phyloP scores from a whole-genome alignment of 495 filamentous ascomycete genomes.

The Rusavskia elegans region DNA sequence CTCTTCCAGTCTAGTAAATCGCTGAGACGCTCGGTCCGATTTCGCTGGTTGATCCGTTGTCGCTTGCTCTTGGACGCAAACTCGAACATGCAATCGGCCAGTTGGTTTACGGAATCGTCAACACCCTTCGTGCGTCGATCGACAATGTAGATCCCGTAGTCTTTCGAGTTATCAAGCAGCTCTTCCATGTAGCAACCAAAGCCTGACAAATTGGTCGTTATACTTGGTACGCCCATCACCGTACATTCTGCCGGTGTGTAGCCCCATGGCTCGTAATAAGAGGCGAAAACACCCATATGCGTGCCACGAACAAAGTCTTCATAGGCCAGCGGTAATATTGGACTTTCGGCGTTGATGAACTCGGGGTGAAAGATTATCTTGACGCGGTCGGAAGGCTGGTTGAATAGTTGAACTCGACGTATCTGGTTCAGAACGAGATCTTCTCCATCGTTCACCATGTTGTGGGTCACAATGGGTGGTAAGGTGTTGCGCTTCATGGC shows the following conservation, averaged over 20 bases:
- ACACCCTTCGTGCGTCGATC: conserved; percentile 91
- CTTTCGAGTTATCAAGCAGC: conserved; percentile 89
- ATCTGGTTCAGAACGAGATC: conserved; percentile 96
- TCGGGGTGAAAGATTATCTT: conserved; percentile 98
- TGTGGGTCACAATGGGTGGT: conserved; percentile 97
- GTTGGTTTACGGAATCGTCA: conserved; percentile 92
- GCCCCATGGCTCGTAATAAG: conserved; percentile 98
- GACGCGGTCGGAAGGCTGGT: conserved; percentile 84
- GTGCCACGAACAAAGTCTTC: conserved; percentile 97
- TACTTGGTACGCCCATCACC: conserved; percentile 97
- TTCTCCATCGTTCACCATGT: conserved; percentile 88
- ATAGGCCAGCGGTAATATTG: conserved; percentile 88
- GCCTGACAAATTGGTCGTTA: conserved; percentile 93
- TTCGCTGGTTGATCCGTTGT: conserved; percentile 95
- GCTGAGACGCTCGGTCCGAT: conserved; percentile 89
- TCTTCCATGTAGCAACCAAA: conserved; percentile 99
- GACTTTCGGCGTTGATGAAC: conserved; percentile 90
- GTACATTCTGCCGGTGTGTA: conserved; percentile 98
- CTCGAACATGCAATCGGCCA: conserved; percentile 84
- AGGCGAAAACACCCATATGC: conserved; percentile 87
- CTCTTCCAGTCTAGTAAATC: conserved; percentile 97
- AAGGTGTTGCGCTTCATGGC: conserved; percentile 86
- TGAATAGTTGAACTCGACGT: conserved; percentile 90
- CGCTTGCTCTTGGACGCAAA: conserved; percentile 88
- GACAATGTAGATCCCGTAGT: conserved; percentile 98